A percentile compares a stretch with the other conserved stretches of the same genome.
phyloP scores from a whole-genome alignment of 495 filamentous ascomycete species.

The Viridothelium virens region DNA sequence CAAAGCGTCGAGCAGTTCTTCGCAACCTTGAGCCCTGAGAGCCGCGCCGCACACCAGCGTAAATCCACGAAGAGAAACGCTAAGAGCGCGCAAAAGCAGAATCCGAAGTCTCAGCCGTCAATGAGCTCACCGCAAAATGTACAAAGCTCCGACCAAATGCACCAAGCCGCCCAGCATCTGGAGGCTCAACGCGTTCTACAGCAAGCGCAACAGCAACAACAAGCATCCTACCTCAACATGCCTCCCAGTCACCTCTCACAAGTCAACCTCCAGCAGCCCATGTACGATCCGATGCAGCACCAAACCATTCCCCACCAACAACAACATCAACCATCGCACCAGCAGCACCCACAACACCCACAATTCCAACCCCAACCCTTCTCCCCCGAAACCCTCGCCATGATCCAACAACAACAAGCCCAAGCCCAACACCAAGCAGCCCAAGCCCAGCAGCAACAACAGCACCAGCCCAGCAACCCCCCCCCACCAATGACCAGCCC shows the following conservation, averaged over 20 bases:
- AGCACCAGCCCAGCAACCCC: conserved; percentile 29
- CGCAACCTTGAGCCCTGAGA: conserved; percentile 63
- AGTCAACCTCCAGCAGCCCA: conserved; percentile 13
- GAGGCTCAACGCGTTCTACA: conserved; percentile 24
- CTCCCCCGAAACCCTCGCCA: conserved; percentile 6
- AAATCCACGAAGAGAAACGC: conserved; percentile 6
- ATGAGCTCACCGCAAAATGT: conserved; percentile 1
- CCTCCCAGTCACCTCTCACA: conserved; percentile 2
- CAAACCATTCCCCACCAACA: background rate
- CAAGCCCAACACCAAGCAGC: conserved; percentile 18
- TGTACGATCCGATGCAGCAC: conserved; percentile 11
- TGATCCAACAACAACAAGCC: conserved; percentile 15
- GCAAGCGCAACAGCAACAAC: conserved; percentile 24
- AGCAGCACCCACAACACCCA: conserved; percentile 6
- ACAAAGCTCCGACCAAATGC: background rate
- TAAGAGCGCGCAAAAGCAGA: conserved; percentile 16
- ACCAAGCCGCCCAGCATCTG: conserved; percentile 25
- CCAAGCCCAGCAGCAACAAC: conserved; percentile 27
- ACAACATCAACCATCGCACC: conserved; percentile 20
- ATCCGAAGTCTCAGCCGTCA: background rate
- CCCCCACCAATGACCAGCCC: conserved; percentile 27
- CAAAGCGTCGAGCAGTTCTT: conserved; percentile 96
- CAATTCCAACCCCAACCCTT: conserved; percentile 9
- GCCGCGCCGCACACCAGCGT: conserved; percentile 39
- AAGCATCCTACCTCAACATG: conserved; percentile 22